A percentile compares a stretch with the other conserved stretches of the same genome.
phyloP scores from a whole-genome alignment of 352 stramenopile species.

The Phytophthora tubulina region DNA sequence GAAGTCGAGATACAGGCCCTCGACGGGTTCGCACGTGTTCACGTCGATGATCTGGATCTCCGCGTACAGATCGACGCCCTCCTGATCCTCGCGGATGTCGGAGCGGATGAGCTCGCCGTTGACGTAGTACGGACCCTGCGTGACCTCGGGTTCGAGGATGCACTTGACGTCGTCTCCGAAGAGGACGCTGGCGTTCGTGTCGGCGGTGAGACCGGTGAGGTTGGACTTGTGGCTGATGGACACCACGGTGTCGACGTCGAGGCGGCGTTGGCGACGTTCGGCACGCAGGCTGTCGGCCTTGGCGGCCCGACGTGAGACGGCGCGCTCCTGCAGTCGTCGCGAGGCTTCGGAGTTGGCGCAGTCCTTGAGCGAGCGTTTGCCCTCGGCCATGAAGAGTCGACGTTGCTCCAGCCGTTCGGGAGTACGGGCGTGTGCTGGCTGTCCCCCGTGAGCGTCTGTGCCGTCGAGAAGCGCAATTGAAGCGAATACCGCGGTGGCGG shows the following conservation, averaged over 20 bases:
- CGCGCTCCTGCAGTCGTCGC: conserved; percentile 25
- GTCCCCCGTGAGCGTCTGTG: conserved; percentile 8
- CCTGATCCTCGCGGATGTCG: conserved; percentile 32
- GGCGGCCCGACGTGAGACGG: conserved; percentile 15
- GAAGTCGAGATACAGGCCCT: conserved; percentile 37
- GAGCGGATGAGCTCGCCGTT: conserved; percentile 34
- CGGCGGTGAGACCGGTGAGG: conserved; percentile 23
- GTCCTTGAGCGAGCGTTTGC: conserved; percentile 37
- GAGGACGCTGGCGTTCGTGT: conserved; percentile 25
- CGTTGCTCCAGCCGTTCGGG: conserved; percentile 22
- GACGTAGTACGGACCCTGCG: conserved; percentile 38
- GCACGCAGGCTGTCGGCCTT: conserved; percentile 24
- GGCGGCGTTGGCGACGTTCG: conserved; percentile 24
- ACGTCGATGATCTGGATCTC: conserved; percentile 43
- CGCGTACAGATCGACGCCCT: conserved; percentile 34
- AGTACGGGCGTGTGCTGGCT: conserved; percentile 1
- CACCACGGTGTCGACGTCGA: conserved; percentile 31
- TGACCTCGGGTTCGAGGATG: conserved; percentile 37
- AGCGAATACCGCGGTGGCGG: conserved; percentile 2
- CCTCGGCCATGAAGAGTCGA: conserved; percentile 34
- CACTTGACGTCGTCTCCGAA: conserved; percentile 38
- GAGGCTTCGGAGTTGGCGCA: conserved; percentile 31
- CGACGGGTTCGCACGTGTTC: conserved; percentile 37
- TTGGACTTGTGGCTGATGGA: conserved; percentile 33
- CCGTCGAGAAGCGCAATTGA: neutral